Base-by-base conservation (phyloP, 31 red algal species). In the Endocladia muricata region DNA sequence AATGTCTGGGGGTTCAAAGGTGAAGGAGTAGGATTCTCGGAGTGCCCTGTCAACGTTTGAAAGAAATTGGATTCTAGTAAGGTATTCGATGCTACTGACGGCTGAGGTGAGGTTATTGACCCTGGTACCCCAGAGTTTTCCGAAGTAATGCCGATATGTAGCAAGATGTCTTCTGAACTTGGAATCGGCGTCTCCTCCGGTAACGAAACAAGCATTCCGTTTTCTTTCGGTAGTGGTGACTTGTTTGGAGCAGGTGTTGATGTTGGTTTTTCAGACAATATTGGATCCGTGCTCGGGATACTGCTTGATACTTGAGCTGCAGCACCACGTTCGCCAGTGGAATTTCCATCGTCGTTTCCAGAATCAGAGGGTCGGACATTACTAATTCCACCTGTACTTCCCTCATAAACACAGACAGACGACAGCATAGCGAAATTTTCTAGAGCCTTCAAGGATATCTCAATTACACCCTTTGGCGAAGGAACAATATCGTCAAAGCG, bases 381-480 rank as follows among this genome's bases (percentile, higher is more conserved):
- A 33, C 52, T 49, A 19, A 19, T 49, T 19, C 19, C 68, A 51
- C 38, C 35, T 0, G 23, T 32, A 0, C 26, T 51, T 8, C n/a
- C 40, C 19, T 83, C 68, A 47, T 31, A 47, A 33, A 83, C 58
- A 57, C 79, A 83, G 39, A 83, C 56, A 47, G 55, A 36, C 41
- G 79, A 83, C 49, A 83, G n/a, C 79, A 83, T 83, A n/a, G 79
- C 68, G 28, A 70, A 61, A 39, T 85, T 73, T 25, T 75, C 43
- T 6, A 56, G 26, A 15, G 82, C 57, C 15, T 36, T 69, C 41
- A 85, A 70, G 5, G 25, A 39, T 33, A 85, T 67, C n/a, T 28
- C 43, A 25, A 85, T 76, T 26, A 31, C 34, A 25, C 60, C 60
- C 30, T 7, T 47, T 31, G 0, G 11, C 32, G 56, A 23, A 7